These are phyloP conservation scores for Raphanus hybrid DNA, from an alignment of 441 rosid species.

Conservation along the genomic window DNA sequence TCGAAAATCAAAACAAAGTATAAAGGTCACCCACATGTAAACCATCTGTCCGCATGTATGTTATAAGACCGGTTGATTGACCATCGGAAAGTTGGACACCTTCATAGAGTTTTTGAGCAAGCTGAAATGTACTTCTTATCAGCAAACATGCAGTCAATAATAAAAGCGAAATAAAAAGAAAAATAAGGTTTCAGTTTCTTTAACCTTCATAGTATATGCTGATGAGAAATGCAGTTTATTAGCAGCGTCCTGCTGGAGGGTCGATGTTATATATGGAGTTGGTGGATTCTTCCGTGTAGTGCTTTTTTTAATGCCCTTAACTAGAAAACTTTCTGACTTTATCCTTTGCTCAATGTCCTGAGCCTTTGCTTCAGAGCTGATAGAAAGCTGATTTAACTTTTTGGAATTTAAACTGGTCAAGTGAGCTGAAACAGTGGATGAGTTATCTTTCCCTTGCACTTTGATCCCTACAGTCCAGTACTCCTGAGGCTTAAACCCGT, in stretches of 20 bases:
- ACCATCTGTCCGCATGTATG: slow-evolving; percentile 97
- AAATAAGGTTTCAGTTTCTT: slow-evolving; percentile 30
- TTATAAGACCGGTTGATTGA: slow-evolving; percentile 84
- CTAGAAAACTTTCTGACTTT: slow-evolving; percentile 55
- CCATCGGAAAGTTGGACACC: slow-evolving; percentile 81
- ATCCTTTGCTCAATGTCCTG: slow-evolving; percentile 63
- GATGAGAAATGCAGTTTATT: slow-evolving; percentile 83
- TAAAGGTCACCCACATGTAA: slow-evolving; percentile 74
- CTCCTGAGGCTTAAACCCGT: slow-evolving; percentile 82
- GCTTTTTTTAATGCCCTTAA: slow-evolving; percentile 63
- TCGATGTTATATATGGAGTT: slow-evolving; percentile 95
- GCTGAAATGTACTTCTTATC: slow-evolving; percentile 57
- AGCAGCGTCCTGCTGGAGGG: slow-evolving; percentile 99
- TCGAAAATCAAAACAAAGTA: slow-evolving; percentile 1
- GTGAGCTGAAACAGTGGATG: slow-evolving; percentile 57
- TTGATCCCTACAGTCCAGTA: slow-evolving; percentile 76
- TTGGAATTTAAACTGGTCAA: slow-evolving; percentile 71
- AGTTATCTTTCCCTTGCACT: slow-evolving; percentile 48
- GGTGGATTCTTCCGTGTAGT: slow-evolving; percentile 77
- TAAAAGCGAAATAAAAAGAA: neutral
- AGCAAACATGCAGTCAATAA: slow-evolving; percentile 12
- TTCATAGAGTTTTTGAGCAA: slow-evolving; percentile 96
- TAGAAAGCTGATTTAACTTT: slow-evolving; percentile 80
- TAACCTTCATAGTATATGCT: slow-evolving; percentile 86
- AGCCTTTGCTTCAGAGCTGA: slow-evolving; percentile 64